Percentiles rank a stretch among this genome's conserved stretches.
Conservation (phyloP, 345 rosid species). For the Viola odorata region DNA sequence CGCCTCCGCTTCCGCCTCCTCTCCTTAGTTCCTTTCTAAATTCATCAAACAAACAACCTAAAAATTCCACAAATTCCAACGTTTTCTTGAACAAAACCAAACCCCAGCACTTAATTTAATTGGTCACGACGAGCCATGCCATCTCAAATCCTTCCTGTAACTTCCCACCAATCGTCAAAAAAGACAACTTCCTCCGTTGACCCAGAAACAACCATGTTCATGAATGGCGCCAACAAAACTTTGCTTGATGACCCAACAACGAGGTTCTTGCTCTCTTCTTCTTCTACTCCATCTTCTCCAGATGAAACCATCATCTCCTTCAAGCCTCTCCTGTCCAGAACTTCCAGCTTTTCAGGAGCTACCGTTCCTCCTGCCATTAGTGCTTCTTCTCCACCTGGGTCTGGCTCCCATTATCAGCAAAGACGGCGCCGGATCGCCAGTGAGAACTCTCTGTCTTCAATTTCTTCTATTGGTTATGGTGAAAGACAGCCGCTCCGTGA, state of each 20-base stretch:
- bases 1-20: too few relatives aligned
- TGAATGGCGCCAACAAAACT: background rate
- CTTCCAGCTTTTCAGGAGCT: slow-evolving; percentile 39
- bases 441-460: slow-evolving; percentile 51
- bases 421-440: slow-evolving; percentile 54
- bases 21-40: too few relatives aligned
- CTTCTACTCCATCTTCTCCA: slow-evolving; percentile 5
- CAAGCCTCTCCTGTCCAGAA: slow-evolving; percentile 50
- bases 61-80: too few relatives aligned
- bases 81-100: too few relatives aligned
- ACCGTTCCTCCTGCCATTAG: too few relatives aligned
- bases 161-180: background rate
- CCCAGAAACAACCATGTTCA: background rate
- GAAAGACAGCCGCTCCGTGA: slow-evolving; percentile 35
- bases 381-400: slow-evolving; percentile 4
- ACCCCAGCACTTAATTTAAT: too few relatives aligned
- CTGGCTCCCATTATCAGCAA: slow-evolving; percentile 36
- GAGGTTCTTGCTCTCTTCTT: slow-evolving; percentile 44
- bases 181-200: background rate
- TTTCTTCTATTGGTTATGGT: slow-evolving; percentile 22
- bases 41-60: too few relatives aligned
- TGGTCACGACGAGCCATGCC: too few relatives aligned
- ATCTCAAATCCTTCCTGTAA: slow-evolving; percentile 14
- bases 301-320: slow-evolving; percentile 31
- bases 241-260: slow-evolving; percentile 33